Evolutionary conservation across 1,284 basidiomycete genomes (phyloP), one percentile per base, ranked within the genome.

Genomic region (Sanguinoderma infundibulare): DNA sequence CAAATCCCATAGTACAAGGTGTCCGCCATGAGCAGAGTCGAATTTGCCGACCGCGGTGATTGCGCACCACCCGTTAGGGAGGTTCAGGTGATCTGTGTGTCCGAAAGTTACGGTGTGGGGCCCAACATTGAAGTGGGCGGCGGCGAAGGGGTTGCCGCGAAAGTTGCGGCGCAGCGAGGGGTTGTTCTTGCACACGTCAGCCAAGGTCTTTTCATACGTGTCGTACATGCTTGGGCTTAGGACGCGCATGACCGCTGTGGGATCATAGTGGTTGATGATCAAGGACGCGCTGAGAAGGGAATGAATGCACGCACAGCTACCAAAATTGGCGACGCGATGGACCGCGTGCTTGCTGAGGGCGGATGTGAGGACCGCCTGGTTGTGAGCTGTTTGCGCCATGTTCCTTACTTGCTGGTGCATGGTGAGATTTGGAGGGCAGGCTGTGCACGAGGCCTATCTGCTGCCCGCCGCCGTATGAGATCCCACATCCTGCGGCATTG

Each of bases 1-100:
- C 6, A 73, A 60, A 17, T 73, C 67, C 50, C 61, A 66, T 2
- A 76, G 60, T 7, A 75, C 57, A 12, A 75, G 55, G 38, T 74
- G 71, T 8, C 74, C 73, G 5, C 73, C 70, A 12, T 49, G 38
- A 9, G 35, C 44, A 3, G 57, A 51, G 47, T 75, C 62, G 40
- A 67, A 76, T 6, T 57, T 30, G 0, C 73, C 74, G 20, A 70
- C 50, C 1, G 70, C 64, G 2, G 62, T 67, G 30, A 75, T 66
- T 2, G 67, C 59, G 51, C 74, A 76, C 54, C 55, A 59, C 0
- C 70, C 70, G 39, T 51, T 53, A 0, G 70, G 54, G 1, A 61
- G 24, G 51, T 75, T 73, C 7, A 53, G 40, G 9, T 39, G 22
- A 52, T 75, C 72, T 14, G 44, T 51, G 58, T 73, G 68, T 12